Evolutionary conservation across 352 stramenopile species (phyloP), one percentile per base, ranked within the genome.

Genomic region (Phytophthora pisi): DNA sequence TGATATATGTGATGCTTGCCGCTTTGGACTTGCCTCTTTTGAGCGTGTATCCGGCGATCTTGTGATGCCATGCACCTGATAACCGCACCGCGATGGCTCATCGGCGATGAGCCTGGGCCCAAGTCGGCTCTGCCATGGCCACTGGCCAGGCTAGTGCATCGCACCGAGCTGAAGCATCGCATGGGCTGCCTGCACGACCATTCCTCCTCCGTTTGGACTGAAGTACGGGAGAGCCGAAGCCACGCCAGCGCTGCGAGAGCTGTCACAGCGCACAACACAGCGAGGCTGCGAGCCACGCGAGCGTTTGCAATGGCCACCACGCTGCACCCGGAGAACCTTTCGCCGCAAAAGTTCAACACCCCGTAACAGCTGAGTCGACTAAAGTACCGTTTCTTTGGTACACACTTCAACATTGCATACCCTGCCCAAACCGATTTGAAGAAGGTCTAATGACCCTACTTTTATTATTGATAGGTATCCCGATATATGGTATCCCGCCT

Each of bases 181-280:
- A 51, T 43, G 30, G 24, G 13, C 28, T 40, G 10, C 34, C 34
- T 40, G 26, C 43, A 55, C 15, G 11, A 16, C 56, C 8, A 9
- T 15, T 10, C 38, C 15, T 20, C 15, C 38, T 6, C 9, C 36
- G 13, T 10, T 45, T n/a, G 13, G 16, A 20, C 15, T 56, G 30
- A 46, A 49, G 31, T 15, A 42, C 40, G 46, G 46, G 46, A 64
- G 57, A 57, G 57, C 7, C 11, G 34, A 46, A 36, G 50, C 24
- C 24, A 42, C 23, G 30, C 28, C 34, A 57, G 18, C 11, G 15
- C n/a, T 57, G 51, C 9, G 20, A 31, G 16, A 43, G 16, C 38
- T 46, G 38, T 40, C 34, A 40, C 34, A 46, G 38, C 0, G 9
- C 38, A 46, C 38, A 46, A 46, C 5, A 46, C 16, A 16, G 38